Percentiles rank a stretch among this genome's conserved stretches.
Evolutionary conservation across 805 yeast genomes (phyloP).

Genomic region (Yamadazyma phyllophila): DNA sequence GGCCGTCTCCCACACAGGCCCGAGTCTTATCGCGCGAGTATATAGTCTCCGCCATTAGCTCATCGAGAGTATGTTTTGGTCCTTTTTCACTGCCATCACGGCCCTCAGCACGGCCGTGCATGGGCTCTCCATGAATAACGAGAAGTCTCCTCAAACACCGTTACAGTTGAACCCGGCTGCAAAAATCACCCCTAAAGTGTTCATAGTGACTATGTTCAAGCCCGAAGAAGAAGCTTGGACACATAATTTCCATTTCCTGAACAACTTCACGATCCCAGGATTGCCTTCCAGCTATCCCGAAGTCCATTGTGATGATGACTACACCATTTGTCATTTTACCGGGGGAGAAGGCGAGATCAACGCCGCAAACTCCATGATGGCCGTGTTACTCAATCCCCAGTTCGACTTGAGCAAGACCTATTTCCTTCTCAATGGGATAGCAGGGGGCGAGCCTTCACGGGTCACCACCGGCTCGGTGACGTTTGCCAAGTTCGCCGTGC

Average conservation of each 20-base stretch:
- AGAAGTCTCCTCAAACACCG: background rate
- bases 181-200: conserved; percentile 47
- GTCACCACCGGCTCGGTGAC: conserved; percentile 62
- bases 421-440: conserved; percentile 64
- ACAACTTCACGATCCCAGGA: conserved; percentile 64
- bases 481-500: conserved; percentile 59
- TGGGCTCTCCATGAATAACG: background rate
- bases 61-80: no score
- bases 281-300: conserved; percentile 58
- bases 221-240: conserved; percentile 56
- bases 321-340: conserved; percentile 55
- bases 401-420: conserved; percentile 61
- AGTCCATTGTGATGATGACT: conserved; percentile 52
- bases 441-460: conserved; percentile 56
- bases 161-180: background rate
- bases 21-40: no score
- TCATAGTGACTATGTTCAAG: conserved; percentile 55
- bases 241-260: conserved; percentile 43
- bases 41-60: no score
- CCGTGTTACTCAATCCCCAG: conserved; percentile 50
- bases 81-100: no score
- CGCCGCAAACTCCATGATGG: conserved; percentile 59
- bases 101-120: no score
- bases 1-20: no score
- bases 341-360: conserved; percentile 72